phyloP scores from a whole-genome alignment of 495 filamentous ascomycete species.

The Hypoxylon rickii region DNA sequence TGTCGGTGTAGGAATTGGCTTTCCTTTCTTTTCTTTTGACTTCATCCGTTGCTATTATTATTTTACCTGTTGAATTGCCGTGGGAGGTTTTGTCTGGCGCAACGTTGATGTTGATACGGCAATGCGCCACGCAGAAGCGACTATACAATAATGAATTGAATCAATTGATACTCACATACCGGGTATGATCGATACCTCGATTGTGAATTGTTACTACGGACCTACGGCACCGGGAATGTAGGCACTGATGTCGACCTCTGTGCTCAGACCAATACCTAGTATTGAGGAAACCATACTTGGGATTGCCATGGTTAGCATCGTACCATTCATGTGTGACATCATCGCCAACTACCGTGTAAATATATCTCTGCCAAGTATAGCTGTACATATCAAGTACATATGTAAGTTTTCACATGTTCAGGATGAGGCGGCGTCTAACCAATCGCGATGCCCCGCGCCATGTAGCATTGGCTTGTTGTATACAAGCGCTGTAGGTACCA shows the following conservation, averaged over 20 bases:
- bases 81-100: background rate
- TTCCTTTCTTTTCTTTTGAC: background rate
- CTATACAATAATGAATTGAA: too few relatives aligned
- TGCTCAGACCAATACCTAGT: too few relatives aligned
- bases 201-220: too few relatives aligned
- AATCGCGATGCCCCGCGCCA: background rate
- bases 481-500: slow-evolving; percentile 3
- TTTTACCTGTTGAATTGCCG: background rate
- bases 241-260: too few relatives aligned
- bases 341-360: slow-evolving; percentile 7
- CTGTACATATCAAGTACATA: slow-evolving; percentile 2
- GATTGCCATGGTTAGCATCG: background rate
- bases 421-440: background rate
- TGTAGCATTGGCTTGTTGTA: slow-evolving; percentile 5
- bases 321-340: slow-evolving; percentile 27
- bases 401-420: slow-evolving; percentile 21
- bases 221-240: background rate
- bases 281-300: too few relatives aligned
- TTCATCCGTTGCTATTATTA: background rate
- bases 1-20: slow-evolving; percentile 17
- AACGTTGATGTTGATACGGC: too few relatives aligned
- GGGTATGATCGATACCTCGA: too few relatives aligned
- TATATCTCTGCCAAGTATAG: slow-evolving; percentile 9
- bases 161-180: background rate
- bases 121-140: too few relatives aligned